Base-by-base conservation (phyloP, 2,329 filamentous ascomycete species). In the Xylaria sp. region DNA sequence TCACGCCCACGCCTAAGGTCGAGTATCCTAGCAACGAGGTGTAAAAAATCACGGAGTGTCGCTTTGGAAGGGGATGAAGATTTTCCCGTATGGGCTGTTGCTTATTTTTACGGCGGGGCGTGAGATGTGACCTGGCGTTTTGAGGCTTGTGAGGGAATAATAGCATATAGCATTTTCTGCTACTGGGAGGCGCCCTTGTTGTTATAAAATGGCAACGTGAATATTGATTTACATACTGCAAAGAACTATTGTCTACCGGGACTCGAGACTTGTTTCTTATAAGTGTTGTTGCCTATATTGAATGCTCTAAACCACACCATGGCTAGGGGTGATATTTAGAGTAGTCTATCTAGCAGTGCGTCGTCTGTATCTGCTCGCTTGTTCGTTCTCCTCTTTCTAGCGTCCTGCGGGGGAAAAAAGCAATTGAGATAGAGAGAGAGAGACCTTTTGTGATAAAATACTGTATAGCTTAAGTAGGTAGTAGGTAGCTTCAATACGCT, bases 1-100 rank as follows among this genome's bases (percentile, higher is more conserved):
- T 93, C 75, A 81, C 82, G 69, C 82, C 88, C 3, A 90, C 88
- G 39, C 85, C 85, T 39, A 83, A 85, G 78, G 89, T 93, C 36
- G 79, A 79, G 61, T 94, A 94, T 79, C 89, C 90, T 21, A 93
- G 90, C 81, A 93, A 93, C 79, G 89, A 90, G 80, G 80, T 85
- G 21, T 89, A 79, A 78, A n/a, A n/a, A n/a, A n/a, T n/a, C n/a
- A n/a, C n/a, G n/a, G n/a, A n/a, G 19, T n/a, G 39, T 4, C 24
- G 24, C 24, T 27, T 27, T 4, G 4, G 4, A 14, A 24, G 34
- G 7, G 39, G n/a, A 9, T 32, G n/a, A 24, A 14, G 12, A 4
- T n/a, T n/a, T 51, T 6, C 21, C 14, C 3, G 34, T 36, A 6
- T 7, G 34, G 6, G 34, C 11, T 36, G 34, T 8, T 36, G 34